Conservation (phyloP, 352 stramenopile genomes). For the Saprolegnia diclina region DNA sequence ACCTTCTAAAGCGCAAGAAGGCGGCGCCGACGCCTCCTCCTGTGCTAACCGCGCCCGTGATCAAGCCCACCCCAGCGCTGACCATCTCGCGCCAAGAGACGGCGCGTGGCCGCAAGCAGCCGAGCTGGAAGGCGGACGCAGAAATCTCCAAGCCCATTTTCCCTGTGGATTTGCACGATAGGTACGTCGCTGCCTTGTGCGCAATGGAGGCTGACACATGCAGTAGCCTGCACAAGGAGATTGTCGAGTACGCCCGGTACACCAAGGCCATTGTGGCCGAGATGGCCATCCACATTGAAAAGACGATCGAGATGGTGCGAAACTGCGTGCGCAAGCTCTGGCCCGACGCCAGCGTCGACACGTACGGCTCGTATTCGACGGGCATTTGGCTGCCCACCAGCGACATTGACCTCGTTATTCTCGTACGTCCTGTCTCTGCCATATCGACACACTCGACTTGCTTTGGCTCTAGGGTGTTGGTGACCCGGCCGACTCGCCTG, state of each 20-base stretch:
- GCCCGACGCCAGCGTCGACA: constrained; percentile 68
- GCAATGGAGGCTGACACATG: neutral
- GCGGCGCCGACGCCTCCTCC: neutral
- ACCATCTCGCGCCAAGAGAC: neutral
- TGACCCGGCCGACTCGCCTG: constrained; percentile 34
- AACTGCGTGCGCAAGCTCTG: constrained; percentile 61
- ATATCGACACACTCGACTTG: too few relatives aligned
- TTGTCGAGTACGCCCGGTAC: constrained; percentile 69
- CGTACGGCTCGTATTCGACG: constrained; percentile 81
- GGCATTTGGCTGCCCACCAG: constrained; percentile 83
- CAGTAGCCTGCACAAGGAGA: constrained; percentile 63
- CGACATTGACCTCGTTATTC: constrained; percentile 79
- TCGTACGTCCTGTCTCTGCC: constrained; percentile 32
- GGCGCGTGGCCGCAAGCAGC: neutral
- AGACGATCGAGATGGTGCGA: constrained; percentile 75
- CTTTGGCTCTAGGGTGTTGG: constrained; percentile 6
- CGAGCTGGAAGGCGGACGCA: constrained; percentile 16
- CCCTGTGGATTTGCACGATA: constrained; percentile 16
- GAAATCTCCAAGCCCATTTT: neutral
- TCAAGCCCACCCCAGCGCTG: neutral
- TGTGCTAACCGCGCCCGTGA: neutral
- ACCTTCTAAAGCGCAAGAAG: constrained; percentile 1
- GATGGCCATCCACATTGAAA: constrained; percentile 78
- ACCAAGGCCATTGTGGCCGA: constrained; percentile 59
- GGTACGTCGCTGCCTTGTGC: neutral